phyloP scores from a whole-genome alignment of 441 rosid species.

The Macaranga tanarius region DNA sequence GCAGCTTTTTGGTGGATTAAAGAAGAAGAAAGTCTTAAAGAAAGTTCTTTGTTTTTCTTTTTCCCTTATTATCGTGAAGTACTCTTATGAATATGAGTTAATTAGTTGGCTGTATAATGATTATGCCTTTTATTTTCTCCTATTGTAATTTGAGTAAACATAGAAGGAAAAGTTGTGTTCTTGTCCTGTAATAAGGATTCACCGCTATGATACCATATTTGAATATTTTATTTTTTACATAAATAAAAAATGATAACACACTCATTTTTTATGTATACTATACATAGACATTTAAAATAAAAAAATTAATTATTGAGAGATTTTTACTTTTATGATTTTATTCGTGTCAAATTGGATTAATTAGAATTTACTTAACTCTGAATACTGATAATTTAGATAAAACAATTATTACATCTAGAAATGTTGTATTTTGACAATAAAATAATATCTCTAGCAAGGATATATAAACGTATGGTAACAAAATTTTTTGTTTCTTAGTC shows the following conservation, averaged over 20 bases:
- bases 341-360: no score
- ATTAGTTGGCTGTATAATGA: slow-evolving; percentile 11
- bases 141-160: not conserved
- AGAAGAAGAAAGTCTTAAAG: slow-evolving; percentile 30
- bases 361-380: no score
- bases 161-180: not conserved
- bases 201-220: not conserved
- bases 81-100: not conserved
- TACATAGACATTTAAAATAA: no score
- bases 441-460: no score
- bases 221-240: not conserved
- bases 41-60: slow-evolving; percentile 4
- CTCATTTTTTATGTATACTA: no score
- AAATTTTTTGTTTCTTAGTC: not conserved
- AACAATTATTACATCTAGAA: no score
- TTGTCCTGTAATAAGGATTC: not conserved
- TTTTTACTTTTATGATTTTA: no score
- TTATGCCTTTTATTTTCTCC: not conserved
- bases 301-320: no score
- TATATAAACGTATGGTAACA: no score
- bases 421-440: no score
- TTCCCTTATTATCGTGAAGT: not conserved
- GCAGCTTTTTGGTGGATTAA: slow-evolving; percentile 32
- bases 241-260: no score
- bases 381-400: no score